Evolutionary conservation across 345 rosid species (phyloP).

Genomic region (Eucalyptus globulus): DNA sequence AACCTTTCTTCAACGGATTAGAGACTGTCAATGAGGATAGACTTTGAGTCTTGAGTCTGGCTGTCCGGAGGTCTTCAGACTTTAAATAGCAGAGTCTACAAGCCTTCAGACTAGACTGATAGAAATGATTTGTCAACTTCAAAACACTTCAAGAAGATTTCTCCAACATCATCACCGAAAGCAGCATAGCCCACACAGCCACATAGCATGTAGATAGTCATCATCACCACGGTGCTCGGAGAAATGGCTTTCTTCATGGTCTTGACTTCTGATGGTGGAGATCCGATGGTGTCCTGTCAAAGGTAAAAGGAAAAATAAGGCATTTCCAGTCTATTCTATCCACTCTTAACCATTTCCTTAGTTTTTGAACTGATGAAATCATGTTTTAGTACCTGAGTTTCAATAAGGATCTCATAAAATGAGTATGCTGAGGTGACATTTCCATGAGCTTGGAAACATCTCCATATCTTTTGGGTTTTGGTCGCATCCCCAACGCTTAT

Average conservation of each 20-base stretch:
- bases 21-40: no score
- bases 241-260: constrained; percentile 41
- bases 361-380: background rate
- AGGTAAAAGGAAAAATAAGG: background rate
- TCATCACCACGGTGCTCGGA: constrained; percentile 21
- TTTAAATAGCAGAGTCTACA: no score
- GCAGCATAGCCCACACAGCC: constrained; percentile 55
- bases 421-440: constrained; percentile 72
- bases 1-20: no score
- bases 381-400: constrained; percentile 44
- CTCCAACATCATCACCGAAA: constrained; percentile 47
- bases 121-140: no score
- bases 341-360: background rate
- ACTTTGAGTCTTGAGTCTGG: no score
- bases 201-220: constrained; percentile 32
- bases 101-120: no score
- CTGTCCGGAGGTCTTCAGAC: no score
- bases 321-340: background rate
- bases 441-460: constrained; percentile 69
- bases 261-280: constrained; percentile 36
- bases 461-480: constrained; percentile 60
- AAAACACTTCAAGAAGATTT: no score
- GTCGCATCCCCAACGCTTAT: constrained; percentile 45
- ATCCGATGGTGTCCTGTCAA: constrained; percentile 24
- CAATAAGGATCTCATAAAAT: constrained; percentile 51